Percentiles rank a stretch among this genome's conserved stretches.
These are phyloP conservation scores for Lasiosphaeriaceae sp. DNA, from an alignment of 495 filamentous ascomycete genomes.

Conservation along the genomic window DNA sequence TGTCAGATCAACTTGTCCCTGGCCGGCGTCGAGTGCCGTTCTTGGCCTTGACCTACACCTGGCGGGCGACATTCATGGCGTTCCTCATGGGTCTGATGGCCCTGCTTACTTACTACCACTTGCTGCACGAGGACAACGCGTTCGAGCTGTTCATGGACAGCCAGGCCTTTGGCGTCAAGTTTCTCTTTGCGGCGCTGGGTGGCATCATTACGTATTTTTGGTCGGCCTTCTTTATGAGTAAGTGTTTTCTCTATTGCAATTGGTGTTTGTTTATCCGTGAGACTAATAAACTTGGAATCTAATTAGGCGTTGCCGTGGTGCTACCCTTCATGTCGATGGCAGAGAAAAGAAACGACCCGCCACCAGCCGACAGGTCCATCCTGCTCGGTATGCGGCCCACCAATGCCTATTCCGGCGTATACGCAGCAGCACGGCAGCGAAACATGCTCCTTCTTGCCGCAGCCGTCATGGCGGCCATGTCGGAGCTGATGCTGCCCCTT, in stretches of 20 bases:
- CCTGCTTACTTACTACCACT: slow-evolving; percentile 24
- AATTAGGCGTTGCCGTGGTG: background rate
- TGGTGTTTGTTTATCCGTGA: too few species aligned
- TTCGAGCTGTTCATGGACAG: slow-evolving; percentile 24
- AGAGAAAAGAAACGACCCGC: too few species aligned
- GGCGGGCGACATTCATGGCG: slow-evolving; percentile 20
- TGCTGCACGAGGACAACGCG: slow-evolving; percentile 17
- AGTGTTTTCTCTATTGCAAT: background rate
- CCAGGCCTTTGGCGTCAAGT: slow-evolving; percentile 29
- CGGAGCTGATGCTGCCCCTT: slow-evolving; percentile 30
- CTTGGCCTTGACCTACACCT: slow-evolving; percentile 24
- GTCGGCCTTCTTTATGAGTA: slow-evolving; percentile 30
- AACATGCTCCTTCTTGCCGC: slow-evolving; percentile 25
- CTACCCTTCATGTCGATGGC: background rate
- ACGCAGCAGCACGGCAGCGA: slow-evolving; percentile 16
- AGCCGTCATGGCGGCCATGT: slow-evolving; percentile 19
- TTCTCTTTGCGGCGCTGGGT: slow-evolving; percentile 27
- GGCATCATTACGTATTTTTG: slow-evolving; percentile 30
- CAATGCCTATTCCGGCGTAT: slow-evolving; percentile 28
- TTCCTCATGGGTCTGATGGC: slow-evolving; percentile 20
- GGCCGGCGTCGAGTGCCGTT: slow-evolving; percentile 19
- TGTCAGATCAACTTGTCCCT: too few species aligned
- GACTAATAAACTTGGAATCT: too few species aligned
- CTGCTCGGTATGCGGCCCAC: slow-evolving; percentile 8
- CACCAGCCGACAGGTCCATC: background rate